Base-by-base conservation (phyloP, 2,329 filamentous ascomycete species). In the Cryphonectria nitschkei region DNA sequence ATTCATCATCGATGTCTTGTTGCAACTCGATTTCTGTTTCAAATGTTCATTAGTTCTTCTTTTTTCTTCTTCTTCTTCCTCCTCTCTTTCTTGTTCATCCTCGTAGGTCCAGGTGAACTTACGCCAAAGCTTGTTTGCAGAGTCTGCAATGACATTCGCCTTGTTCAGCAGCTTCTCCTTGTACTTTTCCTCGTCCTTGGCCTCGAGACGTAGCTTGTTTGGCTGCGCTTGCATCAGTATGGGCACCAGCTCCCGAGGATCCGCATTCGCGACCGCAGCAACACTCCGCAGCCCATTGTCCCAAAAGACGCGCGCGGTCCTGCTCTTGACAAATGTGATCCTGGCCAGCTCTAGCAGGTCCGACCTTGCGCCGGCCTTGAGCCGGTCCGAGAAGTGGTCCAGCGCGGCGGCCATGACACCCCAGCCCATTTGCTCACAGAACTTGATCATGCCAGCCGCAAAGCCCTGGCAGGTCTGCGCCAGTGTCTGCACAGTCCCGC, bases 401-500 rank as follows among this genome's bases (percentile, higher is more conserved):
- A 94, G 82, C 8, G 91, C 89, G 5, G 90, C 90, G 8, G 89
- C 88, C 77, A 94, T 87, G 75, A 92, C 89, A 1, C 89, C 88
- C 91, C 92, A 94, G 2, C 86, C 89, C 92, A 95, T 93, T 26
- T 88, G 86, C 74, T 93, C 86, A 76, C 92, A 94, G 76, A 94
- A 94, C 74, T 92, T 93, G 72, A 94, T 88, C 84, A 94, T 93
- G 3, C 92, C 92, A 1, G 91, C 90, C 3, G 92, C 92, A 76
- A 94, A 95, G 0, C 92, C 92, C 74, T 93, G 89, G 74, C 92
- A 94, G 1, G 90, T 92, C 75, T 93, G 91, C 2, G 91, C 88
- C 1, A 94, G 83, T 29, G 85, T 92, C 79, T 95, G 92, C 14
- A 94, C 88, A 6, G 87, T 85, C 1, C 92, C 92, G 29, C 92